A percentile compares a stretch with the other conserved stretches of the same genome.
These are phyloP conservation scores for Nigrospora osmanthi DNA, from an alignment of 2,329 filamentous ascomycete genomes.

Conservation along the genomic window DNA sequence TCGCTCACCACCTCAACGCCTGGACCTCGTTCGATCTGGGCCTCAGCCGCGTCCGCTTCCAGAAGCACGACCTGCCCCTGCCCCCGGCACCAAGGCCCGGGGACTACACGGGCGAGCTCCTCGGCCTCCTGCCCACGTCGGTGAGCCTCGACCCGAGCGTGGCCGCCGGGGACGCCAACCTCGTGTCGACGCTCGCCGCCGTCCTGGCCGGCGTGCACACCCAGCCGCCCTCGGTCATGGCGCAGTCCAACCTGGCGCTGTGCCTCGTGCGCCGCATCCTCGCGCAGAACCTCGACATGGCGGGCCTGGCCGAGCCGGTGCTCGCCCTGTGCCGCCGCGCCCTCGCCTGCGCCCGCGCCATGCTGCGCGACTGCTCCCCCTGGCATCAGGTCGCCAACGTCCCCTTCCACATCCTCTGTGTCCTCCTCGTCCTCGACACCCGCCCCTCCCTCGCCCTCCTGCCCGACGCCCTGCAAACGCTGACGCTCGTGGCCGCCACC, in stretches of 20 bases:
- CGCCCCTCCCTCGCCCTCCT: slow-evolving; percentile 38
- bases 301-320: slow-evolving; percentile 33
- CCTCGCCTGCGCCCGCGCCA: slow-evolving; percentile 35
- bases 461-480: slow-evolving; percentile 39
- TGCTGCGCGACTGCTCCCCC: slow-evolving; percentile 34
- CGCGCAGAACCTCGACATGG: slow-evolving; percentile 37
- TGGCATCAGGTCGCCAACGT: slow-evolving; percentile 56
- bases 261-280: slow-evolving; percentile 47
- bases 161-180: slow-evolving; percentile 28
- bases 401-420: slow-evolving; percentile 50
- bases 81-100: slow-evolving; percentile 13
- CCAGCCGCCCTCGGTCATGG: slow-evolving; percentile 32
- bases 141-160: slow-evolving; percentile 45
- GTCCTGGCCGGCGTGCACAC: slow-evolving; percentile 32
- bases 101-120: slow-evolving; percentile 37
- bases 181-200: slow-evolving; percentile 31
- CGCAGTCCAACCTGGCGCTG: slow-evolving; percentile 46
- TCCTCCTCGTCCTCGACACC: slow-evolving; percentile 47
- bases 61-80: background rate
- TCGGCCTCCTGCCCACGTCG: slow-evolving; percentile 43
- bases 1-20: slow-evolving; percentile 49
- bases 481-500: slow-evolving; percentile 29
- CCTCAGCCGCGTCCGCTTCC: slow-evolving; percentile 35
- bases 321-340: slow-evolving; percentile 35
- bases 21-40: slow-evolving; percentile 54